Percentiles rank a stretch among this genome's conserved stretches.
These are phyloP conservation scores for Mycena chlorophos DNA, from an alignment of 768 basidiomycete species.

Conservation along the genomic window DNA sequence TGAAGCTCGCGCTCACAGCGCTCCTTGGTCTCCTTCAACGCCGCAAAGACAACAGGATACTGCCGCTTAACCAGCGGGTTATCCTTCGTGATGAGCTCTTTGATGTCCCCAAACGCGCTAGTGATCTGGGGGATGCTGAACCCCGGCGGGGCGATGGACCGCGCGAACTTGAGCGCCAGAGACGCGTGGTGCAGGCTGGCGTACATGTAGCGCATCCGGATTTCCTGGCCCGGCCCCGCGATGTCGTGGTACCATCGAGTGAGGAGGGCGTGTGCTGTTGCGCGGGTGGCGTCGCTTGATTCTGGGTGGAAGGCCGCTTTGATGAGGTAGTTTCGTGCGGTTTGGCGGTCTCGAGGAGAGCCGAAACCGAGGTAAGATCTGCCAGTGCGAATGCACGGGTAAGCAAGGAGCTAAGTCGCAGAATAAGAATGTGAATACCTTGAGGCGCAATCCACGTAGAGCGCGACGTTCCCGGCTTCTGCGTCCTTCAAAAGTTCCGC, in stretches of 20 bases:
- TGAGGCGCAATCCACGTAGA: not conserved
- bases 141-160: slow-evolving; percentile 2
- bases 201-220: slow-evolving; percentile 7
- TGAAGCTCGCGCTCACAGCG: not conserved
- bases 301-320: slow-evolving; percentile 6
- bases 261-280: slow-evolving; percentile 7
- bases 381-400: not conserved
- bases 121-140: slow-evolving; percentile 1
- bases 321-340: slow-evolving; percentile 1
- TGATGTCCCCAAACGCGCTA: not conserved
- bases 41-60: not conserved
- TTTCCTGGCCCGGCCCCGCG: not conserved
- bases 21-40: not conserved
- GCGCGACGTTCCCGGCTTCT: not conserved
- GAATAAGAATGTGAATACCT: not conserved
- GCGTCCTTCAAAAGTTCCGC: not conserved
- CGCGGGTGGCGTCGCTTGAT: slow-evolving; percentile 1
- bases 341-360: not conserved
- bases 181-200: slow-evolving; percentile 9
- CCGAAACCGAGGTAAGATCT: slow-evolving; percentile 4
- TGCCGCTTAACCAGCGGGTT: slow-evolving; percentile 6
- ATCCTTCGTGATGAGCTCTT: not conserved
- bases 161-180: slow-evolving; percentile 1
- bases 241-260: slow-evolving; percentile 1
- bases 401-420: too few relatives aligned